Conservation (phyloP, 2,329 filamentous ascomycete genomes). For the Aspergillus sp. region DNA sequence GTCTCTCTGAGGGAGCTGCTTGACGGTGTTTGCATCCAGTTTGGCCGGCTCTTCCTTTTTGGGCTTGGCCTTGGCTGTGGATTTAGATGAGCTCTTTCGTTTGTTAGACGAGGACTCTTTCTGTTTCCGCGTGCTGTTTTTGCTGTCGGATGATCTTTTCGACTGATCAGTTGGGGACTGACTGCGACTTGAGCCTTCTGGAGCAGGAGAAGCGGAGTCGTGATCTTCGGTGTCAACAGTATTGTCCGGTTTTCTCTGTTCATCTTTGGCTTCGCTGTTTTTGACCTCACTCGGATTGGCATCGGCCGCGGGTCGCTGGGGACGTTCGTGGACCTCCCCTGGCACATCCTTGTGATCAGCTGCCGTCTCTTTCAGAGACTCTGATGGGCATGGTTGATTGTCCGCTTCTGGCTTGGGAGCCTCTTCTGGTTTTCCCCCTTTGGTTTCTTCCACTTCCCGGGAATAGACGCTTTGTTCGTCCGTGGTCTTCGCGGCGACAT, state of each 20-base stretch:
- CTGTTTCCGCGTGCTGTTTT: not conserved
- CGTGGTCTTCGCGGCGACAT: not conserved
- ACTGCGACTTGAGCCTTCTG: not conserved
- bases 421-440: not conserved
- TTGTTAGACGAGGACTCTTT: not conserved
- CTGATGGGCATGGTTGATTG: no score
- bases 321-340: not conserved
- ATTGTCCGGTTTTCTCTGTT: not conserved
- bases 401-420: not conserved
- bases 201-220: not conserved
- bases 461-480: conserved; percentile 6
- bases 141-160: not conserved
- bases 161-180: not conserved
- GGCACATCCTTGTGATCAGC: not conserved
- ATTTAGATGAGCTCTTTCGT: conserved; percentile 2
- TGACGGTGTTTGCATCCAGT: conserved; percentile 40
- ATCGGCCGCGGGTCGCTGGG: not conserved
- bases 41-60: conserved; percentile 21
- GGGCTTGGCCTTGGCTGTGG: conserved; percentile 4
- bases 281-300: not conserved
- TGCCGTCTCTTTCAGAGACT: not conserved
- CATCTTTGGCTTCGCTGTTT: not conserved
- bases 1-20: conserved; percentile 66
- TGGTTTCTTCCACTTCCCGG: conserved; percentile 5
- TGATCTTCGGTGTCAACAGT: not conserved